Evolutionary conservation across 2,329 filamentous ascomycete species (phyloP), one percentile per base, ranked within the genome.

Genomic region (Exserohilum turcica): DNA sequence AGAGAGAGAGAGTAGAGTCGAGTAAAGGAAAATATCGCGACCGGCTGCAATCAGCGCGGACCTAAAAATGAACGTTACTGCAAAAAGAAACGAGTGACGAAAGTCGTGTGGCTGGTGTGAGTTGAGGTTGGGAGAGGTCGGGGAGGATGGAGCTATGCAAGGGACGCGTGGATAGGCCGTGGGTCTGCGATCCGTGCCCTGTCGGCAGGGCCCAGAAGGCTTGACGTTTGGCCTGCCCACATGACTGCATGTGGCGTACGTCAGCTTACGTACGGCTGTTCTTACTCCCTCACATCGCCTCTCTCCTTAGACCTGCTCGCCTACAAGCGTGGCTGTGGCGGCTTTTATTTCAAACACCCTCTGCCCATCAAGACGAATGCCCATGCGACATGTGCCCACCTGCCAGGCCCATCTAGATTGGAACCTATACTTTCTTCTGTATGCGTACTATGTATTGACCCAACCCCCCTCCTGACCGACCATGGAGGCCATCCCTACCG

Each of bases 51-150:
- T 7, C 4, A 24, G 21, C 21, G 21, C 21, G 21, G 21, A 7
- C 21, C 21, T 24, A 24, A 24, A 24, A 24, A 24, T 24, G 21
- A 24, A 24, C 21, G 21, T 24, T 24, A 24, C 21, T 24, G 21
- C 44, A 31, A 46, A 52, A 38, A n/a, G 27, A 48, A 38, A 16
- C 28, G 18, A 21, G 8, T 3, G 3, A 47, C 48, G 8, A 44
- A 49, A 50, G 15, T 18, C 21, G 24, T 54, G 56, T 59, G 58
- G 58, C 57, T 63, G 56, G 58, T 56, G 52, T 19, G 28, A 29
- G 43, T 54, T 50, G 48, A 59, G 58, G 60, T 51, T 58, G 57
- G 55, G 45, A 38, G 59, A 60, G 56, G 53, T 55, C 46, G 49
- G 48, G 21, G 47, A 43, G 21, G 36, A 29, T 40, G 37, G 15